A percentile compares a stretch with the other conserved stretches of the same genome.
phyloP scores from a whole-genome alignment of 495 filamentous ascomycete species.

The Penicillium manginii region DNA sequence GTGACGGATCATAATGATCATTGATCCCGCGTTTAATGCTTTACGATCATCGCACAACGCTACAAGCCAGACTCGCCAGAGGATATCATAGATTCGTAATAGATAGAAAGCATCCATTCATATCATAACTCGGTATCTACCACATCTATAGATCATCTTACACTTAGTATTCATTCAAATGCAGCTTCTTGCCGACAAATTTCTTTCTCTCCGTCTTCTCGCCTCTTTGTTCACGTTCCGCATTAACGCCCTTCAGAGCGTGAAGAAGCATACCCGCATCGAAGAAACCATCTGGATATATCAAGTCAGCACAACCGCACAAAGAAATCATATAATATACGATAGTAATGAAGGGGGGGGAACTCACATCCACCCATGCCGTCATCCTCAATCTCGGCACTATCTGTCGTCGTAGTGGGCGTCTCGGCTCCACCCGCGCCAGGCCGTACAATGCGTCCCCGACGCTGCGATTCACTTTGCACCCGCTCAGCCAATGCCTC shows the following conservation, averaged over 20 bases:
- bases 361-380: slow-evolving; percentile 90
- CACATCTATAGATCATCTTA: background rate
- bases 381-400: slow-evolving; percentile 79
- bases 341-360: slow-evolving; percentile 1
- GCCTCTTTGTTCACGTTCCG: slow-evolving; percentile 50
- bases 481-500: slow-evolving; percentile 56
- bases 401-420: slow-evolving; percentile 62
- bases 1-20: too few species aligned
- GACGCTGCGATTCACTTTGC: slow-evolving; percentile 43
- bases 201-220: slow-evolving; percentile 54
- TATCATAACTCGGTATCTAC: too few species aligned
- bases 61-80: too few species aligned
- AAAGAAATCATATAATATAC: background rate
- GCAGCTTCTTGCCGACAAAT: slow-evolving; percentile 79
- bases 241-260: slow-evolving; percentile 70
- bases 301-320: slow-evolving; percentile 23
- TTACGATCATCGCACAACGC: too few species aligned
- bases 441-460: slow-evolving; percentile 50
- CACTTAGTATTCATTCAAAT: slow-evolving; percentile 71
- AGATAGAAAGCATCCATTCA: too few species aligned
- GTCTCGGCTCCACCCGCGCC: slow-evolving; percentile 50
- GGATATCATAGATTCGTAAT: too few species aligned
- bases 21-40: too few species aligned
- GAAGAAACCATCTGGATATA: slow-evolving; percentile 82
- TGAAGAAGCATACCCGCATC: slow-evolving; percentile 92